Evolutionary conservation across 495 filamentous ascomycete species (phyloP).

Genomic region (Physcia stellaris): DNA sequence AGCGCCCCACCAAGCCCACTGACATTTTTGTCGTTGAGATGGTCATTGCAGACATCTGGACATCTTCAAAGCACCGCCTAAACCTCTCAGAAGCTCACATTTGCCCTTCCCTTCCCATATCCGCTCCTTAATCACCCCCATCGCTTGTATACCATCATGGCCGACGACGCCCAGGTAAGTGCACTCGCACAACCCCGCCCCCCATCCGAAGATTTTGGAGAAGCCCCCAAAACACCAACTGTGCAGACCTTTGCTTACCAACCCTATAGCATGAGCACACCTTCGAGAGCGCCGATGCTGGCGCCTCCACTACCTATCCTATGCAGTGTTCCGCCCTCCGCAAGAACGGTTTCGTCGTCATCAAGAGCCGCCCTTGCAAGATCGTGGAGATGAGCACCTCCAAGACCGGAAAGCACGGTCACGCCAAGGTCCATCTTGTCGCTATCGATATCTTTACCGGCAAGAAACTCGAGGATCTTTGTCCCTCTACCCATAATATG

Average conservation of each 20-base stretch:
- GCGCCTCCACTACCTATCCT: conserved; percentile 84
- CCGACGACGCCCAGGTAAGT: conserved; percentile 34
- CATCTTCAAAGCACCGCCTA: too few relatives aligned
- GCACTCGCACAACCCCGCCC: background rate
- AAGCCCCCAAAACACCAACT: too few relatives aligned
- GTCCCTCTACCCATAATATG: conserved; percentile 99
- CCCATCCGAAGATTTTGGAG: background rate
- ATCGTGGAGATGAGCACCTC: conserved; percentile 99
- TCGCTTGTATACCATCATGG: conserved; percentile 38
- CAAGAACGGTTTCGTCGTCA: conserved; percentile 97
- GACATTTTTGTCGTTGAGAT: too few relatives aligned
- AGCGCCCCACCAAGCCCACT: too few relatives aligned
- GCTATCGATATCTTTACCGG: conserved; percentile 97
- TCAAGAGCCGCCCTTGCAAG: conserved; percentile 98
- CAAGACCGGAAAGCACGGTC: conserved; percentile 99
- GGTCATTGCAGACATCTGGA: too few relatives aligned
- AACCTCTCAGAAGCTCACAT: too few relatives aligned
- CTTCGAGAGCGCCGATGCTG: conserved; percentile 86
- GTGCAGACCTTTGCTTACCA: conserved; percentile 3
- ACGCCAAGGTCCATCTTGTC: conserved; percentile 98
- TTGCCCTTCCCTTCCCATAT: conserved; percentile 14
- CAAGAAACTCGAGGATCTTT: conserved; percentile 99
- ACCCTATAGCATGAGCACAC: conserved; percentile 62
- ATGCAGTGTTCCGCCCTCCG: conserved; percentile 99
- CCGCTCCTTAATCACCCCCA: too few relatives aligned